Base-by-base conservation (phyloP, 441 rosid species). In the Erodium chrysanthum region DNA sequence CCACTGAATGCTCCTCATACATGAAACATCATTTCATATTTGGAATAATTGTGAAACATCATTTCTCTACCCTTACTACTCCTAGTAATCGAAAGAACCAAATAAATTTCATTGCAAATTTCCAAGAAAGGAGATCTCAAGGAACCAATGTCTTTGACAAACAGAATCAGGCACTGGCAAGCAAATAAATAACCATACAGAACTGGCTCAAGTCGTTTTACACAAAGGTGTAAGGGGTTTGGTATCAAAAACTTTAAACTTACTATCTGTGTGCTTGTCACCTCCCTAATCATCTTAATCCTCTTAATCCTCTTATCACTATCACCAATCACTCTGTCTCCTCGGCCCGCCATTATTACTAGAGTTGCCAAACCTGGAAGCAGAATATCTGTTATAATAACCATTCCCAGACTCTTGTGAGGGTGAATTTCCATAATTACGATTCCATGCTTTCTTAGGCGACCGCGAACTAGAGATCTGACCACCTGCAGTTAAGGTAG, bases 311-410 rank as follows among this genome's bases (percentile, higher is more conserved):
- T 15, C 15, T 17, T 40, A 10, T 54, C 60, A 20, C 25, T 60
- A 60, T 12, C 64, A 25, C 64, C 64, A 60, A 23, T 60, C 17
- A 60, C 23, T 8, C 3, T 14, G 27, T 60, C 15, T 23, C 64
- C 64, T 9, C n/a, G 6, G 1, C 11, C 60, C 25, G 12, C 18
- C 60, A 20, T 54, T 25, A 3, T 22, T 25, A 60, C 11, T 58
- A 11, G 35, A 60, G 64, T 25, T 25, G 17, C 64, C 35, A 12
- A 60, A 60, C 14, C 64, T 60, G 3, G 64, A 60, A 10, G 64
- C 64, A 1, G 64, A 60, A 60, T 60, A 60, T 60, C 64, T 60
- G 64, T 60, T 15, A 18, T 23, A 6, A 60, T 22, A 60, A 60
- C 5, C 7, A 1, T 12, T 60, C 5, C 15, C 64, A 0, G 33